Base-by-base conservation (phyloP, 345 rosid genomes). In the Lepidium didymum region DNA sequence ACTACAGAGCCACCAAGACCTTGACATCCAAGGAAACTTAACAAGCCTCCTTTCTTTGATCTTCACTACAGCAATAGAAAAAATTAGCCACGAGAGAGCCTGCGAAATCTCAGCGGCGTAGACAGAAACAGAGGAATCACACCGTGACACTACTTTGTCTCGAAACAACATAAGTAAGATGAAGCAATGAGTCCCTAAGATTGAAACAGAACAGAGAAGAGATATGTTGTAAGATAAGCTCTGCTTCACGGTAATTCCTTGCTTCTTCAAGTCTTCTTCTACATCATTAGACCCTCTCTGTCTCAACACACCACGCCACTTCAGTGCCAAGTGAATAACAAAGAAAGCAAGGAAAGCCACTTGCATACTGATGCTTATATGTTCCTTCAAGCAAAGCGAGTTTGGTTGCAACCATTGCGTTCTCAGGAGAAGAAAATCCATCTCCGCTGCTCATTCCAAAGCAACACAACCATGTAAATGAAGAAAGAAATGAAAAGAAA, bases 1-100 rank as follows among this genome's bases (percentile, higher is more conserved):
- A 80, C 81, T 81, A 80, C 82, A 89, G 64, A 84, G 52, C 96
- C 98, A 92, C 98, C 96, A 92, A 47, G 79, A 70, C 70, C 98
- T 82, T 59, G 89, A 62, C 65, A 84, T 76, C 88, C 86, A 83
- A 50, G 96, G 95, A 70, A 83, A 84, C 77, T 69, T 80, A 43
- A 50, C 46, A 19, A 75, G 43, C 72, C 38, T 77, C 16, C 45
- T 54, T 33, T 38, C 65, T 10, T 60, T 82, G 19, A 80, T 75
- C 77, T 68, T 80, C 75, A 60, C 75, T 8, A 82, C 61, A 13
- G 51, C 56, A 13, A 85, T 23, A 58, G 84, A 73, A 23, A 85
- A 68, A 9, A 75, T 42, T 10, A 69, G 76, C 85, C 89, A 87
- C 1, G 84, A 81, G 11, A 76, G 55, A 8, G 81, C 63, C 40